Evolutionary conservation across 1,284 basidiomycete genomes (phyloP).

Genomic region (Fomes fomentarius): DNA sequence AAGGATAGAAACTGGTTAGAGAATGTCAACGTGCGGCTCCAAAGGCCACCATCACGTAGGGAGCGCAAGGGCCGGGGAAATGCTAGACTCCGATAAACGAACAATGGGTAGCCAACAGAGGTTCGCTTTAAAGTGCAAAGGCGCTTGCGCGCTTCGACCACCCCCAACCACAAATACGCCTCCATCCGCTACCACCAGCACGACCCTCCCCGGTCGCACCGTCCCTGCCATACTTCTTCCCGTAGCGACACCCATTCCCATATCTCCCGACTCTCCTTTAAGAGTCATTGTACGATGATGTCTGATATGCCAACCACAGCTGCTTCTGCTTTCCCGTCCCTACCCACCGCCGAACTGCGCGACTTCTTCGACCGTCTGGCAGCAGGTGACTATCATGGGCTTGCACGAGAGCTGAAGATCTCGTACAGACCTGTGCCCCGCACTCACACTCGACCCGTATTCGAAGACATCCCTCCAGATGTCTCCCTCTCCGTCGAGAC

Average conservation of each 20-base stretch:
- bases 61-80: background rate
- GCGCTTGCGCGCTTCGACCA: constrained; percentile 8
- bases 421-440: background rate
- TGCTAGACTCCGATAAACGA: background rate
- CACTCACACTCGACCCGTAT: background rate
- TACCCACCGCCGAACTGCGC: constrained; percentile 10
- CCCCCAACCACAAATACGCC: constrained; percentile 11
- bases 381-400: constrained; percentile 20
- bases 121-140: constrained; percentile 12
- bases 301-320: constrained; percentile 2
- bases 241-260: background rate
- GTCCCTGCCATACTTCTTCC: background rate
- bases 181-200: constrained; percentile 9
- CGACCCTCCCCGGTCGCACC: constrained; percentile 2
- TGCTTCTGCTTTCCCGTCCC: background rate
- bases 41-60: background rate
- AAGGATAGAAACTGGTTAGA: background rate
- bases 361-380: constrained; percentile 25
- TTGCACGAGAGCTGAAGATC: constrained; percentile 19
- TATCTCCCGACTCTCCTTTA: background rate
- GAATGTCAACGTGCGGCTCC: background rate
- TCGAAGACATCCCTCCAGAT: background rate
- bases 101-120: constrained; percentile 15
- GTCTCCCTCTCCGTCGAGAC: background rate
- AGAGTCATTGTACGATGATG: background rate